Percentiles rank a stretch among this genome's conserved stretches.
These are phyloP conservation scores for Chaetomium sp. DNA, from an alignment of 2,329 filamentous ascomycete genomes.

Conservation along the genomic window DNA sequence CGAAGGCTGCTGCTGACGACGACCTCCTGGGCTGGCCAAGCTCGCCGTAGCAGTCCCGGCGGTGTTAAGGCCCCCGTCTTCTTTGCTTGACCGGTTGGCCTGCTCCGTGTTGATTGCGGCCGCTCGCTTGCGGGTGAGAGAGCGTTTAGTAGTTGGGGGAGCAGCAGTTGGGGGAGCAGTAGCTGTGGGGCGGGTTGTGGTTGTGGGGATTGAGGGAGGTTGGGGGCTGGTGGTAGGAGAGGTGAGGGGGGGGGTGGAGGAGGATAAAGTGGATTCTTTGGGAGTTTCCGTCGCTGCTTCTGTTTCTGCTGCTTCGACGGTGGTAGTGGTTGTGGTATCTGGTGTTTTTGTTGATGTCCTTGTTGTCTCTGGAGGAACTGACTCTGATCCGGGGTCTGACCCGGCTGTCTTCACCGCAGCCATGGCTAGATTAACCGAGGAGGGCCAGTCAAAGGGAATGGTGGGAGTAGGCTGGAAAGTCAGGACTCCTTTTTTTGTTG, in stretches of 20 bases:
- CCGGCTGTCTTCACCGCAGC: conserved; percentile 10
- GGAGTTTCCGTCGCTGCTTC: conserved; percentile 7
- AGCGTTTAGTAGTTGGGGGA: conserved; percentile 11
- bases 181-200: conserved; percentile 6
- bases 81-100: conserved; percentile 33
- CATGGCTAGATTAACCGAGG: conserved; percentile 20
- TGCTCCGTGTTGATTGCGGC: conserved; percentile 41
- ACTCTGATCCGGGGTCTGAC: not conserved
- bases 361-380: too few relatives aligned
- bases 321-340: not conserved
- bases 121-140: conserved; percentile 36
- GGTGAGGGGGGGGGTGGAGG: conserved; percentile 5
- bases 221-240: conserved; percentile 4
- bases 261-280: conserved; percentile 3
- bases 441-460: conserved; percentile 9
- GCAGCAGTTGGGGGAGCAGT: not conserved
- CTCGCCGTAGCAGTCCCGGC: conserved; percentile 22
- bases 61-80: conserved; percentile 32
- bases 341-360: too few relatives aligned
- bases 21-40: too few relatives aligned
- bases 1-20: too few relatives aligned
- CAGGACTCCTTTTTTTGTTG: conserved; percentile 21
- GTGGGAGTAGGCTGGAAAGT: conserved; percentile 11
- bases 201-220: not conserved
- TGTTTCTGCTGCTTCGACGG: conserved; percentile 9